phyloP scores from a whole-genome alignment of 805 yeast genomes.

The Metschnikowia lochheadii region DNA sequence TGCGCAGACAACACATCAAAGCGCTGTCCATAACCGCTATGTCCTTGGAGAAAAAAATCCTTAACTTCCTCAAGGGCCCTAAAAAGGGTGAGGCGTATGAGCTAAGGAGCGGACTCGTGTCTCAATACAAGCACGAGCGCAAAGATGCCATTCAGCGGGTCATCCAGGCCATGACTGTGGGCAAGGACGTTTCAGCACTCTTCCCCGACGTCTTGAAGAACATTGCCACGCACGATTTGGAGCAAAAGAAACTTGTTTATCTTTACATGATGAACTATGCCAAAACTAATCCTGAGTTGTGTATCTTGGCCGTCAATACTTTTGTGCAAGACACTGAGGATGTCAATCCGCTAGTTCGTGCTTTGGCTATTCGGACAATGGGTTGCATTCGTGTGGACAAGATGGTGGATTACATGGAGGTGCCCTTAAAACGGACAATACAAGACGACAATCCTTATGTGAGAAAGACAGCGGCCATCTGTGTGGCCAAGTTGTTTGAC shows the following conservation, averaged over 20 bases:
- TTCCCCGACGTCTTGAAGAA: slow-evolving; percentile 96
- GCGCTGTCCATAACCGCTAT: slow-evolving; percentile 12
- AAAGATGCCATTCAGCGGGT: slow-evolving; percentile 97
- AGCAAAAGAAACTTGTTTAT: slow-evolving; percentile 94
- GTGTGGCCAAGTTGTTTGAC: slow-evolving; percentile 93
- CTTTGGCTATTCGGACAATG: slow-evolving; percentile 97
- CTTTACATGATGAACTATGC: slow-evolving; percentile 96
- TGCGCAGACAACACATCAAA: background rate
- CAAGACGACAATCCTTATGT: slow-evolving; percentile 95
- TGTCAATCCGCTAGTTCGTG: slow-evolving; percentile 92
- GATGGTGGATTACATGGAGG: slow-evolving; percentile 91
- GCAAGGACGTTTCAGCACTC: slow-evolving; percentile 90
- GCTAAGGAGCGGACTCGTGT: slow-evolving; percentile 82
- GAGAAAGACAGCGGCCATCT: slow-evolving; percentile 93
- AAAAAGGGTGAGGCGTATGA: slow-evolving; percentile 80
- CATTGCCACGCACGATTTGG: slow-evolving; percentile 93
- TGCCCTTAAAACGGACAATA: slow-evolving; percentile 80
- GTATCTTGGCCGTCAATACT: slow-evolving; percentile 94
- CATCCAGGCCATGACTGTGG: slow-evolving; percentile 96
- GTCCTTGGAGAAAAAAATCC: slow-evolving; percentile 43
- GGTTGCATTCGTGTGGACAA: slow-evolving; percentile 95
- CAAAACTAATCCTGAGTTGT: slow-evolving; percentile 90
- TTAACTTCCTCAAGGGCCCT: slow-evolving; percentile 42
- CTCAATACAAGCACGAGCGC: slow-evolving; percentile 90
- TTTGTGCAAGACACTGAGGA: slow-evolving; percentile 94